phyloP scores from a whole-genome alignment of 2,329 filamentous ascomycete species.

The Stemphylium lycopersici region DNA sequence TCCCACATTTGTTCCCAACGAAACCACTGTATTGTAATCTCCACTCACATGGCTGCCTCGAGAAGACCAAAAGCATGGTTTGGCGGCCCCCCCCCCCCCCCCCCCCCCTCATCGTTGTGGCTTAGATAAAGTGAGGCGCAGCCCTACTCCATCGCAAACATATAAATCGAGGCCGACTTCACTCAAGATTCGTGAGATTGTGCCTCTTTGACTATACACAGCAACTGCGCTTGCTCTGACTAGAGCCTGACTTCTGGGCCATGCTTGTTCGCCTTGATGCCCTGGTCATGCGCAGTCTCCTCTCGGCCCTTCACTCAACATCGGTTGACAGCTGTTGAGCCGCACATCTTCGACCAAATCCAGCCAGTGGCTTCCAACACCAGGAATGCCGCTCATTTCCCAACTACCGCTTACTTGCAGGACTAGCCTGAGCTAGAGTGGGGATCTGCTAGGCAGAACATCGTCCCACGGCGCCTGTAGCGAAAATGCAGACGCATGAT shows the following conservation, averaged over 20 bases:
- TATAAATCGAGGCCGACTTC: slow-evolving; percentile 21
- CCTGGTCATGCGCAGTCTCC: slow-evolving; percentile 31
- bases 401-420: slow-evolving; percentile 31
- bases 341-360: neutral
- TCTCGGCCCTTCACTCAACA: slow-evolving; percentile 18
- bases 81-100: slow-evolving; percentile 28
- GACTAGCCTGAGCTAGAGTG: slow-evolving; percentile 22
- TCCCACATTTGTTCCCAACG: slow-evolving; percentile 10
- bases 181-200: neutral
- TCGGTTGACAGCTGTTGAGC: slow-evolving; percentile 17
- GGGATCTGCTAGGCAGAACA: slow-evolving; percentile 29
- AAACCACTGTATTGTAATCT: neutral
- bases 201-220: neutral
- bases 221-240: neutral
- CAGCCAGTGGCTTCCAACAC: neutral
- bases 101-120: slow-evolving; percentile 33
- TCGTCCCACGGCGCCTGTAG: slow-evolving; percentile 20
- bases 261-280: slow-evolving; percentile 22
- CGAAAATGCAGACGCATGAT: slow-evolving; percentile 21
- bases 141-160: slow-evolving; percentile 31
- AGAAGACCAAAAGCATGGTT: slow-evolving; percentile 28
- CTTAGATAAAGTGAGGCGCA: slow-evolving; percentile 45
- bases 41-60: slow-evolving; percentile 11
- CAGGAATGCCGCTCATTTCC: slow-evolving; percentile 10
- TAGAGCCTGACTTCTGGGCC: neutral